Conservation (phyloP, 768 basidiomycete species). For the Leccinum sublutescens region DNA sequence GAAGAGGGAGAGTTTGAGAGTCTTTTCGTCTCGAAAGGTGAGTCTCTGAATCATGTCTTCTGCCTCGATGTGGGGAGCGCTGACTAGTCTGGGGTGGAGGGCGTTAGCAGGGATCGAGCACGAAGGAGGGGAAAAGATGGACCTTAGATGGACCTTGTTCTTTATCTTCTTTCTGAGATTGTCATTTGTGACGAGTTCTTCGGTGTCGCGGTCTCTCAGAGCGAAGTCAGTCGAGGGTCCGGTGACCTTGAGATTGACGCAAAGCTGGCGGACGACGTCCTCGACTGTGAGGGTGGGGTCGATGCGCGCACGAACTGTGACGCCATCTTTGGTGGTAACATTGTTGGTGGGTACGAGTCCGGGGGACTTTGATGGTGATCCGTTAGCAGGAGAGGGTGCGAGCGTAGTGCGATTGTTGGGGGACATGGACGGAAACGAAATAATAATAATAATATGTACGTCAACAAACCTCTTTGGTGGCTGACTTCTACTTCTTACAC, state of each 20-base stretch:
- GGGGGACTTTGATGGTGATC: conserved; percentile 40
- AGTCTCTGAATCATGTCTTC: conserved; percentile 74
- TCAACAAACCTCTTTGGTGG: too few species aligned
- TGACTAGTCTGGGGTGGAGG: conserved; percentile 59
- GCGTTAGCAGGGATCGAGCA: neutral
- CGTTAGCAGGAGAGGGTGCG: conserved; percentile 30
- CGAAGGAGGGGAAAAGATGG: conserved; percentile 22
- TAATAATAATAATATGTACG: too few species aligned
- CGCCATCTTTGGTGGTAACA: conserved; percentile 73
- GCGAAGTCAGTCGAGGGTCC: conserved; percentile 73
- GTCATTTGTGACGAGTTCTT: conserved; percentile 84
- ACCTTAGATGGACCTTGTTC: conserved; percentile 78
- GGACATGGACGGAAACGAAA: conserved; percentile 9
- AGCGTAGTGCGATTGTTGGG: conserved; percentile 29
- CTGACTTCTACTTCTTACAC: too few species aligned
- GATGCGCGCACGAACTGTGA: conserved; percentile 78
- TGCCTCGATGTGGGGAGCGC: conserved; percentile 77
- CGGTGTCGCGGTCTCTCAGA: conserved; percentile 71
- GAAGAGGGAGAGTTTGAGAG: conserved; percentile 67
- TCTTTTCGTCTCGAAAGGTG: conserved; percentile 53
- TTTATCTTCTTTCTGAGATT: conserved; percentile 82
- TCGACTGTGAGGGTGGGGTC: conserved; percentile 81
- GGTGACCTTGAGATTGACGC: conserved; percentile 74
- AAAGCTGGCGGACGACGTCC: conserved; percentile 82
- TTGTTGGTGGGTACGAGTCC: conserved; percentile 77